Evolutionary conservation across 1,139 yeast genomes (phyloP).

Genomic region (Hyphopichia buzzinii): DNA sequence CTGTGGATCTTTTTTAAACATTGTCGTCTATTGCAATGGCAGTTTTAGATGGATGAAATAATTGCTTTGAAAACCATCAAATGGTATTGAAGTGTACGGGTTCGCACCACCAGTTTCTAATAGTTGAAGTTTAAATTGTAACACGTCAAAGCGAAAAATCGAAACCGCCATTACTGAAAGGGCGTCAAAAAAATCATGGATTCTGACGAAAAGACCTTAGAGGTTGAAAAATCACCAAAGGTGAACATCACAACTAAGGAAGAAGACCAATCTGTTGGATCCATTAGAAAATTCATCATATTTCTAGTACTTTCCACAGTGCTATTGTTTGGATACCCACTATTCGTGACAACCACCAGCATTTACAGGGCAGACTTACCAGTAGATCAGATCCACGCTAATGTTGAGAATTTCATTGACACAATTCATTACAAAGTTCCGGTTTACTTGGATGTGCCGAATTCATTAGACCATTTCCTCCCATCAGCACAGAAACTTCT

Average conservation of each 20-base stretch:
- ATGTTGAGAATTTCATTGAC: slow-evolving; percentile 29
- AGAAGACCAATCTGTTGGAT: neutral
- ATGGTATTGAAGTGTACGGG: too few species aligned
- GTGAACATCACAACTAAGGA: neutral
- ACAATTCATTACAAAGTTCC: slow-evolving; percentile 53
- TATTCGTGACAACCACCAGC: slow-evolving; percentile 69
- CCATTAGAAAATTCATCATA: slow-evolving; percentile 10
- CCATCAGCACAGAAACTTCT: slow-evolving; percentile 29
- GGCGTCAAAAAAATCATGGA: too few species aligned
- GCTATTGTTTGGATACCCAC: slow-evolving; percentile 60
- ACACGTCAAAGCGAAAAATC: too few species aligned
- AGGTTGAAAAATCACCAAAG: too few species aligned
- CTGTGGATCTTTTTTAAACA: slow-evolving; percentile 67
- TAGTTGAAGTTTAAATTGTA: too few species aligned
- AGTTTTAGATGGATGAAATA: too few species aligned
- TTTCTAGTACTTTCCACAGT: slow-evolving; percentile 37
- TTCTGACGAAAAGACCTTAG: too few species aligned
- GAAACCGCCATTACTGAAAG: too few species aligned
- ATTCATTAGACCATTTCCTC: slow-evolving; percentile 23
- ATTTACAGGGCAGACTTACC: slow-evolving; percentile 78
- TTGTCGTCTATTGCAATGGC: too few species aligned
- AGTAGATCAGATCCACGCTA: slow-evolving; percentile 41
- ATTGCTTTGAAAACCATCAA: too few species aligned
- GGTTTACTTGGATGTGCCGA: slow-evolving; percentile 49
- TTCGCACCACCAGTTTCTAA: too few species aligned